Percentiles rank a stretch among this genome's conserved stretches.
Evolutionary conservation across 2,329 filamentous ascomycete species (phyloP).

Genomic region (Ophiocordyceps unilateralis): DNA sequence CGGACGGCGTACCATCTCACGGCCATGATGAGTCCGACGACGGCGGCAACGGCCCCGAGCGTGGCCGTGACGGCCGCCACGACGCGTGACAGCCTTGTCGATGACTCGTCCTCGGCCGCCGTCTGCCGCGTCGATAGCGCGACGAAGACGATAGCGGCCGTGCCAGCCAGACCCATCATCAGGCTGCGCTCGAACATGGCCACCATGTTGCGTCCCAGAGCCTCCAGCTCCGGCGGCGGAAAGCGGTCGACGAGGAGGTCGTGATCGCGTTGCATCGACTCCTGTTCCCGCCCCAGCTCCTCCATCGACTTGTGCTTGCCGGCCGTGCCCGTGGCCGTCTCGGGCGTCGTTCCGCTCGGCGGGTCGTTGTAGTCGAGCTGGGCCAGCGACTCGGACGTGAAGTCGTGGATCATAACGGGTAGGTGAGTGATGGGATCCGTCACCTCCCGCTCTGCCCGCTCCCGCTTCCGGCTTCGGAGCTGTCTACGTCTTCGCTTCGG

Average conservation of each 20-base stretch:
- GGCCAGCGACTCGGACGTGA: constrained; percentile 42
- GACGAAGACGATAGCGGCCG: constrained; percentile 11
- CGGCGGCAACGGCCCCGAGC: constrained; percentile 4
- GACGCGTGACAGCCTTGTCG: background rate
- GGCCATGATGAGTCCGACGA: constrained; percentile 21
- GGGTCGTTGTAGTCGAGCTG: constrained; percentile 13
- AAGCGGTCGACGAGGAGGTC: constrained; percentile 26
- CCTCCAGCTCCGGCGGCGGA: constrained; percentile 29
- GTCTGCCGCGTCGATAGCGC: too few relatives aligned
- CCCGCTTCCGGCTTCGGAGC: constrained; percentile 25
- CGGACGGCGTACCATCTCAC: constrained; percentile 43
- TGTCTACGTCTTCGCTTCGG: constrained; percentile 29
- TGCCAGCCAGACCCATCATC: constrained; percentile 19
- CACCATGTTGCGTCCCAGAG: constrained; percentile 16
- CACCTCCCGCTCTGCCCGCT: constrained; percentile 39
- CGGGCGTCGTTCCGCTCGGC: constrained; percentile 17
- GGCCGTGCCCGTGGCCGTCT: constrained; percentile 19
- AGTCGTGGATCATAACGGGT: constrained; percentile 50
- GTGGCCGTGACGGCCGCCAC: background rate
- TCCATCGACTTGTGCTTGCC: constrained; percentile 21
- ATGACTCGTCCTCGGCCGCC: background rate
- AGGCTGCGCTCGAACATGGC: constrained; percentile 15
- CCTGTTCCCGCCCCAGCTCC: constrained; percentile 18
- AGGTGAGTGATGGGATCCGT: constrained; percentile 60
- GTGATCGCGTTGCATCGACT: constrained; percentile 18